Conservation (phyloP, 352 stramenopile genomes). For the Phytophthora uliginosa region DNA sequence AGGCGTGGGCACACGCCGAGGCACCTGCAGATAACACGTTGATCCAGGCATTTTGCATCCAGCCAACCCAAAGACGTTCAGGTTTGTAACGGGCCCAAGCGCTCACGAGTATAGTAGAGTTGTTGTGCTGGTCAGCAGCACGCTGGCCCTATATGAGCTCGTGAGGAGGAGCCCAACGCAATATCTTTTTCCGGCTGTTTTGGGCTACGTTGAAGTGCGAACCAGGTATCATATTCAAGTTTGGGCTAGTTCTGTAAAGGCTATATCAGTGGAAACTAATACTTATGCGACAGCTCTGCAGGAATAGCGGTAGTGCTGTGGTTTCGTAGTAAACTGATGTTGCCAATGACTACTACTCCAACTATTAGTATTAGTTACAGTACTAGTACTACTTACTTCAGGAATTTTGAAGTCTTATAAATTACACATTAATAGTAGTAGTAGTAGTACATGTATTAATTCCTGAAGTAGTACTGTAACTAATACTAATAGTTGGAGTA, state of each 20-base stretch:
- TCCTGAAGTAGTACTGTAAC: too few species aligned
- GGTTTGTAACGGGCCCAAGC: background rate
- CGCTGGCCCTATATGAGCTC: constrained; percentile 1
- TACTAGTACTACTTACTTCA: too few species aligned
- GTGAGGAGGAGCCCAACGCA: constrained; percentile 6
- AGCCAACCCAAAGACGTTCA: background rate
- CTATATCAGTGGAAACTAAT: too few species aligned
- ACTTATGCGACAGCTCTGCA: too few species aligned
- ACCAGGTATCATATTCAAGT: background rate
- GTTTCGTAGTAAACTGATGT: too few species aligned
- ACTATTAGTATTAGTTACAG: too few species aligned
- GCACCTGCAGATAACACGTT: background rate
- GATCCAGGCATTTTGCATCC: background rate
- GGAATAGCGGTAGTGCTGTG: too few species aligned
- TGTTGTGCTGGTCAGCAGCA: background rate
- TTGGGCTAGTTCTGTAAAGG: background rate
- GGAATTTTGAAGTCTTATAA: too few species aligned
- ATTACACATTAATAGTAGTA: too few species aligned
- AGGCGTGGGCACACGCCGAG: background rate
- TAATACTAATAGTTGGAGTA: too few species aligned
- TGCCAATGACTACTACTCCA: too few species aligned
- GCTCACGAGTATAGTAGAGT: background rate
- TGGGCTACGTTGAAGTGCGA: constrained; percentile 1
- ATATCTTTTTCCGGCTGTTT: constrained; percentile 2
- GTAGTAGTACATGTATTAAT: too few species aligned